These are phyloP conservation scores for Aureobasidium sp. DNA, from an alignment of 2,329 filamentous ascomycete genomes.

Conservation along the genomic window DNA sequence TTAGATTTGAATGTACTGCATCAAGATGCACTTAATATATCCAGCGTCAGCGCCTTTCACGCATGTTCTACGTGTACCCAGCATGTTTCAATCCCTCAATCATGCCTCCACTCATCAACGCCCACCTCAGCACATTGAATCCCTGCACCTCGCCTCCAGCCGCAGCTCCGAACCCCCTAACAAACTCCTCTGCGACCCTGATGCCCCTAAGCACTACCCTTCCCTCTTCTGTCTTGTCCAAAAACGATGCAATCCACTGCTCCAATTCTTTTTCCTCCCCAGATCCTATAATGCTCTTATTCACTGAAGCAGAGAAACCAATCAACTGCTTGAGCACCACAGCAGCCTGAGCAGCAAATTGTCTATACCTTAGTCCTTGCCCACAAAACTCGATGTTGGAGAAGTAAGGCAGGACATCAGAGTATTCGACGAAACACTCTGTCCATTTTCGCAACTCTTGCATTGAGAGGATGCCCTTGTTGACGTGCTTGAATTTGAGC, in stretches of 20 bases:
- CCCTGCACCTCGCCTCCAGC: conserved; percentile 3
- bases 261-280: neutral
- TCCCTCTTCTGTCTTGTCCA: neutral
- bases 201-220: neutral
- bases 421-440: neutral
- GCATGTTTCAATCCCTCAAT: neutral
- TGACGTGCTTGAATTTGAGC: neutral
- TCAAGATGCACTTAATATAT: no score
- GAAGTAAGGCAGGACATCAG: neutral
- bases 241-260: neutral
- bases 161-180: neutral
- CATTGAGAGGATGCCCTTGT: neutral
- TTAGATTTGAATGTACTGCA: conserved; percentile 19
- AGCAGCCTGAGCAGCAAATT: neutral
- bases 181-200: neutral
- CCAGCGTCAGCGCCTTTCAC: no score
- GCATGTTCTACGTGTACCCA: neutral
- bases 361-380: neutral
- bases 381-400: neutral
- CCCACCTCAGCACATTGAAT: neutral
- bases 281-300: neutral
- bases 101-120: conserved; percentile 5
- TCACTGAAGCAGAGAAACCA: neutral
- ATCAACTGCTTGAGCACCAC: neutral
- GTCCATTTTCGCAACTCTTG: neutral